Evolutionary conservation across 192 early-diverging fungal species (phyloP).

Genomic region (Dissophora globulifera): DNA sequence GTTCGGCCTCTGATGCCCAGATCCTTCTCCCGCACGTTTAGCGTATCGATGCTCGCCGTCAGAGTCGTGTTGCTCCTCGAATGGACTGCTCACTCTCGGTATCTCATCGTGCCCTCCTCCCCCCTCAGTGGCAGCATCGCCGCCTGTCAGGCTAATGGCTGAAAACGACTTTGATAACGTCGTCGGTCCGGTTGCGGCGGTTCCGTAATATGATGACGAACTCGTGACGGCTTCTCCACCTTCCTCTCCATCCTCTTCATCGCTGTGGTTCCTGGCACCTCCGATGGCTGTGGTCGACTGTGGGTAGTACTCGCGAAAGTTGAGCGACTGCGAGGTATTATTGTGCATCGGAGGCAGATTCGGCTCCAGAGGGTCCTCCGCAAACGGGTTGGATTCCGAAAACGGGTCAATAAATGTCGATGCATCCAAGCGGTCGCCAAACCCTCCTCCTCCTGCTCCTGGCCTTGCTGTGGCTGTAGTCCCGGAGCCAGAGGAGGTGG

Average conservation of each 20-base stretch:
- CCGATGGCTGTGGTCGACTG: constrained; percentile 12
- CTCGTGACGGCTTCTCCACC: neutral
- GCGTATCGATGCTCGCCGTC: neutral
- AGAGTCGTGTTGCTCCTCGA: constrained; percentile 18
- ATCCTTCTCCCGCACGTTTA: neutral
- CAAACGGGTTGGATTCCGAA: constrained; percentile 52
- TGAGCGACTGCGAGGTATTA: constrained; percentile 32
- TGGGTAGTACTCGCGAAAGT: constrained; percentile 46
- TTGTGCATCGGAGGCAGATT: constrained; percentile 5
- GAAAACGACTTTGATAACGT: constrained; percentile 33
- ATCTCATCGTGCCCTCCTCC: neutral
- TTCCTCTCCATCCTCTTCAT: neutral
- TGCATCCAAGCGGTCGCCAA: constrained; percentile 16
- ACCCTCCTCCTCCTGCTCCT: neutral
- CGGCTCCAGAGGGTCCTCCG: constrained; percentile 27
- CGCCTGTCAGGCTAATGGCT: constrained; percentile 26
- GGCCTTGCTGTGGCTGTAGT: neutral
- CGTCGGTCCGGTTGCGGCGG: too few species aligned
- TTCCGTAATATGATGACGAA: neutral
- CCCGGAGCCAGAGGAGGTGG: constrained; percentile 1
- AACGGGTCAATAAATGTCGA: constrained; percentile 49
- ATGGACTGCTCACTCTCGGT: neutral
- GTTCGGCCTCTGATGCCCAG: constrained; percentile 34
- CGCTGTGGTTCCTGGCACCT: neutral
- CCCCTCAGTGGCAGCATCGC: neutral